A percentile compares a stretch with the other conserved stretches of the same genome.
Evolutionary conservation across 2,329 filamentous ascomycete species (phyloP).

Genomic region (Pestalotiopsis sp.): DNA sequence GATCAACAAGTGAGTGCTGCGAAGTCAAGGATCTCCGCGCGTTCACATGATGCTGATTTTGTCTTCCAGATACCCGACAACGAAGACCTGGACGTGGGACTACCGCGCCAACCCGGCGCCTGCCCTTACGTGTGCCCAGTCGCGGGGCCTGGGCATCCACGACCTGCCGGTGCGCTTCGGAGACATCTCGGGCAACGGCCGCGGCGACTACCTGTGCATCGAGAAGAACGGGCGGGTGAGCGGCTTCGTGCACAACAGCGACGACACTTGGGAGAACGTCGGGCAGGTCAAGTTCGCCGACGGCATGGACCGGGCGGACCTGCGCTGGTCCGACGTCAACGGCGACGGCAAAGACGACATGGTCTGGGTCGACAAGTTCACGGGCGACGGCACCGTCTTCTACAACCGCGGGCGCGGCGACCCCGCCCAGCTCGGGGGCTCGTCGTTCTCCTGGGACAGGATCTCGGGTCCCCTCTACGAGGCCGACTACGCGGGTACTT

Average conservation of each 20-base stretch:
- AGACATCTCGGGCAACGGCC: constrained; percentile 31
- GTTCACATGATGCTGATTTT: not conserved
- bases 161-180: constrained; percentile 34
- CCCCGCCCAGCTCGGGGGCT: not conserved
- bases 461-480: not conserved
- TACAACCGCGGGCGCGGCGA: constrained; percentile 28
- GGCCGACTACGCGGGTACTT: constrained; percentile 18
- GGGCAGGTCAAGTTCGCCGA: constrained; percentile 33
- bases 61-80: not conserved
- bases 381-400: constrained; percentile 32
- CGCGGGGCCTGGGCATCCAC: constrained; percentile 25
- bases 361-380: constrained; percentile 37
- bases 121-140: constrained; percentile 23
- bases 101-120: constrained; percentile 13
- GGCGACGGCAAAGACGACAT: constrained; percentile 38
- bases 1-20: constrained; percentile 22
- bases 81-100: constrained; percentile 15
- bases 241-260: constrained; percentile 26
- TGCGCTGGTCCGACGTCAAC: constrained; percentile 41
- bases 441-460: constrained; percentile 22
- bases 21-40: no score
- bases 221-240: constrained; percentile 26
- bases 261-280: constrained; percentile 19
- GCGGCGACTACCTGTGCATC: constrained; percentile 37
- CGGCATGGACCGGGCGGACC: constrained; percentile 36